These are phyloP conservation scores for Aspergillus fumigatus DNA, from an alignment of 2,329 filamentous ascomycete genomes.

Conservation along the genomic window DNA sequence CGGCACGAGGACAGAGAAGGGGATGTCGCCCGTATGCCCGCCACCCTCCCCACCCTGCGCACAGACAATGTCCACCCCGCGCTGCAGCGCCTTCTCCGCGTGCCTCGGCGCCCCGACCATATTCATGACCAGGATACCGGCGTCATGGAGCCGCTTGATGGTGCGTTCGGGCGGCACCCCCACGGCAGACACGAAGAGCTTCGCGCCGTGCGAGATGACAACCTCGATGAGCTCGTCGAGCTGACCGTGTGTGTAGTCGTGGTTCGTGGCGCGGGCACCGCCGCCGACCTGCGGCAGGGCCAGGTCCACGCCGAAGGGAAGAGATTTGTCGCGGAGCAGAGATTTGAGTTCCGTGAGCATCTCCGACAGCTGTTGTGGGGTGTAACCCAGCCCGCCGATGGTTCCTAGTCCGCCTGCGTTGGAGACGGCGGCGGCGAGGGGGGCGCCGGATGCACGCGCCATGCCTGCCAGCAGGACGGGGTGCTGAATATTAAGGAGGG, in stretches of 20 bases:
- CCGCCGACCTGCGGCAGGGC: conserved; percentile 87
- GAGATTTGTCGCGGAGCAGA: conserved; percentile 58
- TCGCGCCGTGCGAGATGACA: conserved; percentile 76
- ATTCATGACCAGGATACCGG: conserved; percentile 86
- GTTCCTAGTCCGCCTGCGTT: conserved; percentile 77
- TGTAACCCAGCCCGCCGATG: conserved; percentile 62
- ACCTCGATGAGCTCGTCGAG: conserved; percentile 85
- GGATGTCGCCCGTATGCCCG: conserved; percentile 84
- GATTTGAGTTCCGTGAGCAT: conserved; percentile 86
- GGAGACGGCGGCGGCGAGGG: conserved; percentile 78
- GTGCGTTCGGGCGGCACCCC: conserved; percentile 73
- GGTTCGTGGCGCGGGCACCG: conserved; percentile 80
- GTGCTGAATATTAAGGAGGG: conserved; percentile 76
- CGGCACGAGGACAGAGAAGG: conserved; percentile 81
- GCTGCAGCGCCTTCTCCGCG: conserved; percentile 78
- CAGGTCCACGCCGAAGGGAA: conserved; percentile 88
- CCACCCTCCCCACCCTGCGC: conserved; percentile 91
- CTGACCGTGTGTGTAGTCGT: conserved; percentile 89
- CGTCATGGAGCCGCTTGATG: conserved; percentile 71
- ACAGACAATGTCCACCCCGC: conserved; percentile 86
- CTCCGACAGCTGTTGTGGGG: conserved; percentile 67
- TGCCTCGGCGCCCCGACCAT: conserved; percentile 95
- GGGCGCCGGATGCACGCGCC: conserved; percentile 76
- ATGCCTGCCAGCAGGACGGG: conserved; percentile 91
- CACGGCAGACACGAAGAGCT: conserved; percentile 80